Conservation (phyloP, 768 basidiomycete genomes). For the Cyclocybe aegerita region DNA sequence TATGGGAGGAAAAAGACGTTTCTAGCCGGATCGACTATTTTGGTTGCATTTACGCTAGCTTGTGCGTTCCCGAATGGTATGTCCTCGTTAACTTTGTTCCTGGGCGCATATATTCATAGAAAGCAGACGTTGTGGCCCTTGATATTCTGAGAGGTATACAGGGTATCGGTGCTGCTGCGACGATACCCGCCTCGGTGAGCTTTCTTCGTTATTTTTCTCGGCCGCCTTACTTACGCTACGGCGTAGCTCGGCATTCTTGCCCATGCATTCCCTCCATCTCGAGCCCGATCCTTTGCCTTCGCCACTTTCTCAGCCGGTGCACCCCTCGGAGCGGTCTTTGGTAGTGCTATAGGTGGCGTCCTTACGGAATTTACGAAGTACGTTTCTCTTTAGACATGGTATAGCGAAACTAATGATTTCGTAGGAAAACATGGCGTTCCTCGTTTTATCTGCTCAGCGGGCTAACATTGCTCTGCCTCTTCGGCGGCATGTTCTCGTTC, state of each 20-base stretch:
- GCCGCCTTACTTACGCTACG: background rate
- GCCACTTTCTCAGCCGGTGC: slow-evolving; percentile 84
- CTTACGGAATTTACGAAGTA: slow-evolving; percentile 55
- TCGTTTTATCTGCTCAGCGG: slow-evolving; percentile 58
- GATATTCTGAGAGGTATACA: slow-evolving; percentile 76
- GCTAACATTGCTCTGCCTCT: slow-evolving; percentile 48
- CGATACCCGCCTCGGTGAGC: slow-evolving; percentile 67
- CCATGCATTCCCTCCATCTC: slow-evolving; percentile 66
- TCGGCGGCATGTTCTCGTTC: slow-evolving; percentile 59
- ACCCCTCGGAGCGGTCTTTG: slow-evolving; percentile 76
- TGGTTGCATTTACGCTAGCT: slow-evolving; percentile 58
- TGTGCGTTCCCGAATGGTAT: slow-evolving; percentile 63
- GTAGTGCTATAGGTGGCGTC: slow-evolving; percentile 69
- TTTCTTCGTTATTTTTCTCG: background rate
- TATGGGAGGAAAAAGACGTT: slow-evolving; percentile 75
- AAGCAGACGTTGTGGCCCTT: slow-evolving; percentile 55
- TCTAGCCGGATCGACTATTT: slow-evolving; percentile 52
- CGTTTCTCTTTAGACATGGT: slow-evolving; percentile 10
- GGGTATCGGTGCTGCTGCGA: slow-evolving; percentile 78
- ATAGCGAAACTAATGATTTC: background rate
- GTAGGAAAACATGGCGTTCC: slow-evolving; percentile 65
- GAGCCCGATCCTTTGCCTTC: slow-evolving; percentile 73
- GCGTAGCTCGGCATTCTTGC: slow-evolving; percentile 79
- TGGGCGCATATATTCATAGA: background rate
- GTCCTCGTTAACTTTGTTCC: background rate